phyloP scores from a whole-genome alignment of 2,329 filamentous ascomycete species.

The Claviceps citrina region DNA sequence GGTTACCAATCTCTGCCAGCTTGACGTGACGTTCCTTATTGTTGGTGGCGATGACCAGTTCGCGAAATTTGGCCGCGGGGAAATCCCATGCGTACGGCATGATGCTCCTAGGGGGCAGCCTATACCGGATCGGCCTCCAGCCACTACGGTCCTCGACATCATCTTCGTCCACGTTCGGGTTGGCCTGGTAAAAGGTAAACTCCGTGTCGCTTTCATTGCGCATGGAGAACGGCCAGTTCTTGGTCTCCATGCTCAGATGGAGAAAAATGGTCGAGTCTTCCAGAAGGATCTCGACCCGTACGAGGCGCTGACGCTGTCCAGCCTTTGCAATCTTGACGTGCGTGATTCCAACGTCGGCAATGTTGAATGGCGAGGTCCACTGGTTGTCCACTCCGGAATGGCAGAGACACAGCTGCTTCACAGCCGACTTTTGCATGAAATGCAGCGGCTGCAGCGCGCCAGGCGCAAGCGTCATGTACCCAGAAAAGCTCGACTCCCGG shows the following conservation, averaged over 20 bases:
- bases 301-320: slow-evolving; percentile 73
- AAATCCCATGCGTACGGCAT: slow-evolving; percentile 99
- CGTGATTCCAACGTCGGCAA: slow-evolving; percentile 81
- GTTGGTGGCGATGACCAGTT: slow-evolving; percentile 53
- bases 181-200: slow-evolving; percentile 90
- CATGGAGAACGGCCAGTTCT: slow-evolving; percentile 98
- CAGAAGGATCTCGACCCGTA: slow-evolving; percentile 78
- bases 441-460: slow-evolving; percentile 76
- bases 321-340: slow-evolving; percentile 89
- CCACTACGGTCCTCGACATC: slow-evolving; percentile 69
- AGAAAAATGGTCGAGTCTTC: slow-evolving; percentile 90
- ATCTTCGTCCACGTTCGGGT: slow-evolving; percentile 85
- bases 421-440: slow-evolving; percentile 67
- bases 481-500: slow-evolving; percentile 80
- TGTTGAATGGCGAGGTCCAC: slow-evolving; percentile 96
- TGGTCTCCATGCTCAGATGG: slow-evolving; percentile 76
- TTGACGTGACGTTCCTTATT: slow-evolving; percentile 69
- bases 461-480: slow-evolving; percentile 60
- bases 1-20: slow-evolving; percentile 87
- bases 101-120: slow-evolving; percentile 82
- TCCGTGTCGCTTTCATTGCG: slow-evolving; percentile 95
- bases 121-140: slow-evolving; percentile 86
- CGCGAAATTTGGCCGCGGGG: slow-evolving; percentile 90
- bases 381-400: slow-evolving; percentile 91
- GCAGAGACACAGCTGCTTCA: slow-evolving; percentile 83